phyloP scores from a whole-genome alignment of 2,329 filamentous ascomycete genomes.

The Bisporella sp. region DNA sequence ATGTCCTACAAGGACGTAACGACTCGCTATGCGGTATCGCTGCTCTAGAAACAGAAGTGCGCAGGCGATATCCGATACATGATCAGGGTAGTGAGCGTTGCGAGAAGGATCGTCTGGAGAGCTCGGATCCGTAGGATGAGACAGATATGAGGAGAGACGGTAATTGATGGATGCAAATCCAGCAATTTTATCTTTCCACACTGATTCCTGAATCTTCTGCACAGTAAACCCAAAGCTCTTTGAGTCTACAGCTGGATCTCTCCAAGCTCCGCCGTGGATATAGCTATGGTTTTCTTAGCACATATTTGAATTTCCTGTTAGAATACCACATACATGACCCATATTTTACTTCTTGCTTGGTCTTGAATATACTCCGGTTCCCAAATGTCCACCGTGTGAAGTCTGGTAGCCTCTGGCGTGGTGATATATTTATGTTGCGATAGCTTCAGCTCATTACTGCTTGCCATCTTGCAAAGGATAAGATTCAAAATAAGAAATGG shows the following conservation, averaged over 20 bases:
- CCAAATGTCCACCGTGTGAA: conserved; percentile 14
- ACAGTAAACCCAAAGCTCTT: conserved; percentile 40
- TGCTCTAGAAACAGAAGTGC: conserved; percentile 44
- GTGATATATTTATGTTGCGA: conserved; percentile 1
- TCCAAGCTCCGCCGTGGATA: conserved; percentile 58
- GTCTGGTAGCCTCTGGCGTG: conserved; percentile 6
- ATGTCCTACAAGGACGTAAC: conserved; percentile 54
- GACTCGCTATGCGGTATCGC: conserved; percentile 35
- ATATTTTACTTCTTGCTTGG: too few relatives aligned
- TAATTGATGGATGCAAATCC: conserved; percentile 61
- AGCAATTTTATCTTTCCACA: conserved; percentile 34
- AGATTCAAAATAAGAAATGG: too few relatives aligned
- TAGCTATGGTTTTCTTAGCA: conserved; percentile 9
- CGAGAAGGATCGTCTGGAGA: conserved; percentile 22
- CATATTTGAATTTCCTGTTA: neutral
- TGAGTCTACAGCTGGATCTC: conserved; percentile 46
- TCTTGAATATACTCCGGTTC: neutral
- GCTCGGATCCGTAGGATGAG: conserved; percentile 31
- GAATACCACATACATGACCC: too few relatives aligned
- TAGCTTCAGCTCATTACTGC: too few relatives aligned
- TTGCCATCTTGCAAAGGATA: too few relatives aligned
- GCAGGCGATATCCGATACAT: conserved; percentile 48
- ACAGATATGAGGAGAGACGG: conserved; percentile 51
- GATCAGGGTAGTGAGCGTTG: conserved; percentile 51
- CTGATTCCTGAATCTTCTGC: conserved; percentile 30